Evolutionary conservation across 164 flowering plant genomes (phyloP).

Genomic region (Tetracentron sinense): DNA sequence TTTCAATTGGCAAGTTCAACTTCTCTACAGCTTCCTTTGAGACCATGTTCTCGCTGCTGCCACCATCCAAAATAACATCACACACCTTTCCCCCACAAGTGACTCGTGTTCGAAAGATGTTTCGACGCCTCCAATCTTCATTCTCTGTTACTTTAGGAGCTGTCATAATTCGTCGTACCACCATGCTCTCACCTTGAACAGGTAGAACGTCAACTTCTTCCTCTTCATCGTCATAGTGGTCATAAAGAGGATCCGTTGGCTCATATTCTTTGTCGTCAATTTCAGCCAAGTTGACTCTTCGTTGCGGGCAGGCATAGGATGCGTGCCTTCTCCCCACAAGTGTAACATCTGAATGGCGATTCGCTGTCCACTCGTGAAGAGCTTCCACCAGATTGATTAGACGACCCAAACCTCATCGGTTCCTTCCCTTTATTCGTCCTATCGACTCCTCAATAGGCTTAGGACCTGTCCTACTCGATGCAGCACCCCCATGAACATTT

Average conservation of each 20-base stretch:
- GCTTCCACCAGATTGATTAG: background rate
- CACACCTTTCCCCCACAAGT: background rate
- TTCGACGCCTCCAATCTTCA: slow-evolving; percentile 1
- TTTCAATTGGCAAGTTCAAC: background rate
- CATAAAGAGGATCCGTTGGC: too few species aligned
- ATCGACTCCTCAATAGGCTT: background rate
- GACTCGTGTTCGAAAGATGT: background rate
- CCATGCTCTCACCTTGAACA: background rate
- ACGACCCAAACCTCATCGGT: background rate
- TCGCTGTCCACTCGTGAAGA: background rate
- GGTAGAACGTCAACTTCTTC: background rate
- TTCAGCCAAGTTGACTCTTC: background rate
- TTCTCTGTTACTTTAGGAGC: background rate
- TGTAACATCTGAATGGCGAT: background rate
- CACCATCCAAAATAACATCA: background rate
- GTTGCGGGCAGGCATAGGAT: background rate
- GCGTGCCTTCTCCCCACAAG: background rate
- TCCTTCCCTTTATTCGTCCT: background rate
- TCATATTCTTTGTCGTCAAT: background rate
- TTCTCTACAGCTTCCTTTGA: slow-evolving; percentile 7
- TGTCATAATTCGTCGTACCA: background rate
- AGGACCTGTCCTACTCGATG: background rate
- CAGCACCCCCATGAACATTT: too few species aligned
- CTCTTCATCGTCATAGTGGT: background rate
- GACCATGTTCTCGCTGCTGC: background rate